Conservation (phyloP, 345 rosid genomes). For the Gossypium turneri region DNA sequence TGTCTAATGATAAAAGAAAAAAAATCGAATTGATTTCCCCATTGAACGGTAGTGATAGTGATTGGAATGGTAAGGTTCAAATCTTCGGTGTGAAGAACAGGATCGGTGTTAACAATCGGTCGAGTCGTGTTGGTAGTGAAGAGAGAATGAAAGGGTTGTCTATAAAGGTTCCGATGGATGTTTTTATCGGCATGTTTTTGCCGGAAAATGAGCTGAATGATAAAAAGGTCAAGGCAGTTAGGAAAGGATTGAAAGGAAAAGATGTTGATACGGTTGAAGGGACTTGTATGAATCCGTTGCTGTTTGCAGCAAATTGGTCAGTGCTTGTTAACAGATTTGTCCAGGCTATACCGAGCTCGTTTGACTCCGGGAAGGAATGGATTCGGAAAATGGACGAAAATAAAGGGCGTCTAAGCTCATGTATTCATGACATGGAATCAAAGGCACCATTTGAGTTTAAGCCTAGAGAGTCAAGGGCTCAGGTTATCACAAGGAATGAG, state of each 20-base stretch:
- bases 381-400: constrained; percentile 35
- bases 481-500: constrained; percentile 16
- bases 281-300: constrained; percentile 50
- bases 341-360: constrained; percentile 50
- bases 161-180: constrained; percentile 42
- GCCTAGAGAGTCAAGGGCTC: constrained; percentile 19
- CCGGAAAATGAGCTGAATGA: constrained; percentile 21
- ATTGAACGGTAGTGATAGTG: constrained; percentile 23
- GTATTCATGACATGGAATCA: constrained; percentile 21
- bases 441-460: constrained; percentile 23
- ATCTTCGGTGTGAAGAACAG: constrained; percentile 26
- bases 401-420: constrained; percentile 18
- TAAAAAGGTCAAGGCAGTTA: constrained; percentile 23
- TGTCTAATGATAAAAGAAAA: constrained; percentile 26
- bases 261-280: constrained; percentile 32
- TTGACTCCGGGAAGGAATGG: constrained; percentile 39
- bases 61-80: constrained; percentile 22
- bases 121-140: constrained; percentile 26
- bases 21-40: constrained; percentile 19
- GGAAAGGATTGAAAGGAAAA: constrained; percentile 30
- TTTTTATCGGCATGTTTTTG: constrained; percentile 36
- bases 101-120: constrained; percentile 10
- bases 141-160: constrained; percentile 47
- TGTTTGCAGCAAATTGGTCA: constrained; percentile 58
- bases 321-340: constrained; percentile 46